Base-by-base conservation (phyloP, 768 basidiomycete species). In the Hygrophorus russula region DNA sequence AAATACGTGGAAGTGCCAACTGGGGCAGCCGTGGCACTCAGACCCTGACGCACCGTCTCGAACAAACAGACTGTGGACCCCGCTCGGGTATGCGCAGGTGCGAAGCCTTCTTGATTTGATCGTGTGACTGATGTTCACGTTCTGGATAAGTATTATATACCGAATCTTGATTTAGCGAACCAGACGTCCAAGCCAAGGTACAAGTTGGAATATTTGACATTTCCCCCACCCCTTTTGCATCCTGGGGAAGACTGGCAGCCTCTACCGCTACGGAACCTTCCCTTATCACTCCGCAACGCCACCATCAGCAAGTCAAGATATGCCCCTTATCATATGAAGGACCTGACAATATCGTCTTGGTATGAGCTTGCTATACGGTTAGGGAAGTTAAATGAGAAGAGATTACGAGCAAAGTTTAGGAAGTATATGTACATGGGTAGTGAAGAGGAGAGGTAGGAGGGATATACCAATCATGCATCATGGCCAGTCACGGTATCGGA, bases 51-150 rank as follows among this genome's bases (percentile, higher is more conserved):
- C 84, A 9, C 90, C 91, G 9, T 84, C 84, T 18, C 68, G 85
- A 45, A 66, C 53, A 28, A 92, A 91, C 58, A 65, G 64, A 39
- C 68, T 71, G 37, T 82, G 81, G 73, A 75, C 78, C 7, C 81
- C 85, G 3, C 63, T 92, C 33, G 88, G 88, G 36, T 96, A 82
- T 66, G 80, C 84, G 39, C 91, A 94, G 74, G 89, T 87, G 56
- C 42, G 71, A 51, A 17, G n/a, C 46, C 30, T 9, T 18, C 20
- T 29, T 51, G 52, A 51, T 53, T 32, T 51, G 18, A 15, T 20
- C 29, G 45, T 42, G 32, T 28, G 31, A 37, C 37, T 34, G 39
- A 17, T 36, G 45, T 39, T 46, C 31, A 32, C 41, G 51, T 28
- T 49, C 51, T 35, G 38, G 45, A 28, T 39, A 60, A 87, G 83